Conservation (phyloP, 768 basidiomycete genomes). For the Suillus weaverae region DNA sequence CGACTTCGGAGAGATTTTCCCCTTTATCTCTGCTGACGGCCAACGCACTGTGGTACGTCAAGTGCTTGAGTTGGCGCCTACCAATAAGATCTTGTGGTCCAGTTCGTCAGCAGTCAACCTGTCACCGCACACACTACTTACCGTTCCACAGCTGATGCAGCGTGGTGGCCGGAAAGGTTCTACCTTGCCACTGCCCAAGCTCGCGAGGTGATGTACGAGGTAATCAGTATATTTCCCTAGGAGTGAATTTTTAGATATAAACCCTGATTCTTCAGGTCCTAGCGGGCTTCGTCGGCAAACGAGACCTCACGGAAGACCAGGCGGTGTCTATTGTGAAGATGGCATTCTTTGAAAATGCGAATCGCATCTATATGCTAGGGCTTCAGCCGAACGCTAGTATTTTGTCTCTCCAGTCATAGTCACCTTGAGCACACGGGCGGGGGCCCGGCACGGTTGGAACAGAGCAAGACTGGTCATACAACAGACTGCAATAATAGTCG, state of each 20-base stretch:
- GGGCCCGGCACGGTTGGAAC: background rate
- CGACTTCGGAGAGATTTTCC: constrained; percentile 82
- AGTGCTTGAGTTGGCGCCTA: constrained; percentile 69
- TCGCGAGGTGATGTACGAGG: constrained; percentile 59
- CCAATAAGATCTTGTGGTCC: constrained; percentile 81
- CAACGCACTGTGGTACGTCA: constrained; percentile 61
- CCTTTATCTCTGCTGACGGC: constrained; percentile 60
- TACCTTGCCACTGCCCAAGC: constrained; percentile 69
- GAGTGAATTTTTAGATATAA: background rate
- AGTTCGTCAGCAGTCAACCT: constrained; percentile 42
- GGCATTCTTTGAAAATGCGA: constrained; percentile 67
- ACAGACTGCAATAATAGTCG: background rate
- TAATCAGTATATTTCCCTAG: constrained; percentile 25
- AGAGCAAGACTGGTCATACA: background rate
- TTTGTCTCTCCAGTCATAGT: background rate
- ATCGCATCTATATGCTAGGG: constrained; percentile 58
- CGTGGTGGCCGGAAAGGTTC: constrained; percentile 78
- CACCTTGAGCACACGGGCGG: background rate
- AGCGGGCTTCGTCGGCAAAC: constrained; percentile 43
- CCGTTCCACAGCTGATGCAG: constrained; percentile 50
- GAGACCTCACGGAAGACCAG: constrained; percentile 54
- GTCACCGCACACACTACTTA: constrained; percentile 4
- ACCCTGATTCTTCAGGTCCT: constrained; percentile 50
- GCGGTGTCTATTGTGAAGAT: constrained; percentile 55
- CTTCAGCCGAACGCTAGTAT: constrained; percentile 35